Evolutionary conservation across 257 asterid genomes (phyloP).

Genomic region (Parsonsia alboflavescens): DNA sequence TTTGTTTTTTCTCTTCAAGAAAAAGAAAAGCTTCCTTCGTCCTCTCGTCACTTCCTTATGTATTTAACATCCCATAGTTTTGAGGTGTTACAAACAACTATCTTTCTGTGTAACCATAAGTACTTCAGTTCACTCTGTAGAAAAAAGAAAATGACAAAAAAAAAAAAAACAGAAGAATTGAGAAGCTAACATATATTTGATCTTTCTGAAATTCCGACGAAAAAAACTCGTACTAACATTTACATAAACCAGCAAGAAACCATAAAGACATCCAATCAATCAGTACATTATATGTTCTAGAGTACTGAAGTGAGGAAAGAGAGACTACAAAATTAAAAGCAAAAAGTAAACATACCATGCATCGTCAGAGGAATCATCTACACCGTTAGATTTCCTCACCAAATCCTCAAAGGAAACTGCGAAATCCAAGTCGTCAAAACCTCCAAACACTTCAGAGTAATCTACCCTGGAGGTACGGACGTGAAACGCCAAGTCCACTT

Average conservation of each 20-base stretch:
- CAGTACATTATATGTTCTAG: neutral
- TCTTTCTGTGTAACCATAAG: neutral
- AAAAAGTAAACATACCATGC: slow-evolving; percentile 44
- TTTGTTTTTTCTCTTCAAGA: neutral
- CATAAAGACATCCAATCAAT: neutral
- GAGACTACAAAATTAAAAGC: slow-evolving; percentile 3
- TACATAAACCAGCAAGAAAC: neutral
- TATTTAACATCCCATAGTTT: neutral
- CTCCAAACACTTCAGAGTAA: slow-evolving; percentile 71
- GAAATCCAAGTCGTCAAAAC: slow-evolving; percentile 35
- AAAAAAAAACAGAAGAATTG: no score
- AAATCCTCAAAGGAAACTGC: slow-evolving; percentile 58
- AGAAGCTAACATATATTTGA: neutral
- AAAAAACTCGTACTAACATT: neutral
- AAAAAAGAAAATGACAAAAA: no score
- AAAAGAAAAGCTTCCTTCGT: neutral
- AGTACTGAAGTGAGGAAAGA: neutral
- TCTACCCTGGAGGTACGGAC: slow-evolving; percentile 45
- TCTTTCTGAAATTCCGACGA: neutral
- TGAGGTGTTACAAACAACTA: neutral
- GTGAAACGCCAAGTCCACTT: slow-evolving; percentile 35
- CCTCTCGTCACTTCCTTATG: neutral
- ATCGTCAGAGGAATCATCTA: slow-evolving; percentile 58
- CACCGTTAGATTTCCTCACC: slow-evolving; percentile 40
- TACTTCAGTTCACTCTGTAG: no score